These are phyloP conservation scores for Fusarium sororula DNA, from an alignment of 2,329 filamentous ascomycete genomes.

Conservation along the genomic window DNA sequence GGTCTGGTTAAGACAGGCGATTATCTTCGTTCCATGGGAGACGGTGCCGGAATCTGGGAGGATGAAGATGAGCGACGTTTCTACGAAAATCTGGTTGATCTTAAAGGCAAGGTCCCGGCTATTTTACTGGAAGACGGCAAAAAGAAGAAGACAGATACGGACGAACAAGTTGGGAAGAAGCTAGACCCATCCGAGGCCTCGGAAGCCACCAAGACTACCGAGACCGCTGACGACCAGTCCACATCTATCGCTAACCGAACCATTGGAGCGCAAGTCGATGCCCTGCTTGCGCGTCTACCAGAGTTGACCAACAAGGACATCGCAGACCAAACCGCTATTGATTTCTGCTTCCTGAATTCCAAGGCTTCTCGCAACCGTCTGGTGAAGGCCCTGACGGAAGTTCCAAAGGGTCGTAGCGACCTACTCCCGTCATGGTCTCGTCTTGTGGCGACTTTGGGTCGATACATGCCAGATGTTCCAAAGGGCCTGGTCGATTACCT, in stretches of 20 bases:
- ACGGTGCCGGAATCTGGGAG: conserved; percentile 96
- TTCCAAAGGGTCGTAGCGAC: conserved; percentile 93
- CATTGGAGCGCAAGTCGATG: conserved; percentile 95
- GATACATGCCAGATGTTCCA: conserved; percentile 93
- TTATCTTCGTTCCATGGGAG: conserved; percentile 87
- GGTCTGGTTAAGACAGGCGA: conserved; percentile 94
- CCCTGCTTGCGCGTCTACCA: conserved; percentile 84
- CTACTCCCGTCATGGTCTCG: conserved; percentile 92
- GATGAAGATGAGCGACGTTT: conserved; percentile 98
- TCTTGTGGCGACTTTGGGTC: conserved; percentile 89
- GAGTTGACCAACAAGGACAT: conserved; percentile 91
- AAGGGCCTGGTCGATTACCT: conserved; percentile 91
- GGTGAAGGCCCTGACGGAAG: conserved; percentile 90
- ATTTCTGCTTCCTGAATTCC: conserved; percentile 98
- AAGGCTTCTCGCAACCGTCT: conserved; percentile 96
- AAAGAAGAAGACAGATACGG: conserved; percentile 86
- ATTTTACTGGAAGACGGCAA: conserved; percentile 94
- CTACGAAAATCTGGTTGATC: conserved; percentile 94
- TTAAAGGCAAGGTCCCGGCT: conserved; percentile 94
- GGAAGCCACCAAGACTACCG: conserved; percentile 60
- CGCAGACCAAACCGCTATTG: conserved; percentile 91
- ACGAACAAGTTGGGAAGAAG: conserved; percentile 86
- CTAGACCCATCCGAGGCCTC: conserved; percentile 62
- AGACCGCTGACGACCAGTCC: conserved; percentile 80
- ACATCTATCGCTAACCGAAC: conserved; percentile 98